Evolutionary conservation across 169 alveolate genomes (phyloP).

Genomic region (Plasmodium coatneyi): DNA sequence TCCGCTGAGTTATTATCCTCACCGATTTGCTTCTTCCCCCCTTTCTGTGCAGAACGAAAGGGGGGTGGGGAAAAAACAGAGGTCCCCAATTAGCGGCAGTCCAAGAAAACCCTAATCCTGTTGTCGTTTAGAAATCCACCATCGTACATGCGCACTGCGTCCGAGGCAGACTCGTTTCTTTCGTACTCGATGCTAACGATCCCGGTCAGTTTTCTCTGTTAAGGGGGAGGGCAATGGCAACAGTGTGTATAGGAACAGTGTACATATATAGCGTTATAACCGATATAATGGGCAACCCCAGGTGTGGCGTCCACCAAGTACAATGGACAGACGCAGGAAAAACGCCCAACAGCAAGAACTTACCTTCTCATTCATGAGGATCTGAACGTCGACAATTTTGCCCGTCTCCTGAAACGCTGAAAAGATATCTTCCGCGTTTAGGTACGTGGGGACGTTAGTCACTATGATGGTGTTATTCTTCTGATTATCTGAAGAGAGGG

Average conservation of each 20-base stretch:
- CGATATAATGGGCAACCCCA: not conserved
- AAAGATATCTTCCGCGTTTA: constrained; percentile 50
- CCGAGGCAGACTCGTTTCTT: constrained; percentile 60
- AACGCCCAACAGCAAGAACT: not conserved
- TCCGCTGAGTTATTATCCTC: not conserved
- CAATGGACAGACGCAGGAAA: not conserved
- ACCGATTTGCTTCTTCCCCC: not conserved
- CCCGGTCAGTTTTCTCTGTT: constrained; percentile 56
- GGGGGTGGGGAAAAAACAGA: not conserved
- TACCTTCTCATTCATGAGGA: constrained; percentile 59
- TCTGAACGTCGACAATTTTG: constrained; percentile 48
- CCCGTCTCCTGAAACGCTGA: constrained; percentile 62
- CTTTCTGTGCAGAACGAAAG: not conserved
- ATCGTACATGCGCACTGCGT: constrained; percentile 61
- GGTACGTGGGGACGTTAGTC: constrained; percentile 51
- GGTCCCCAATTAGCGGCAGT: not conserved
- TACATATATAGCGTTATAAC: not conserved
- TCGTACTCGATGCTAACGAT: constrained; percentile 54
- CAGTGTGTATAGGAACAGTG: too few species aligned
- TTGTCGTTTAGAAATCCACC: constrained; percentile 53
- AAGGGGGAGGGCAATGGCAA: not conserved
- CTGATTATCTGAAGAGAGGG: not conserved
- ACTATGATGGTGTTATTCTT: constrained; percentile 49
- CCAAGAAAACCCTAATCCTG: constrained; percentile 45
- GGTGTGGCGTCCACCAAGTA: not conserved